Percentiles rank a stretch among this genome's conserved stretches.
Evolutionary conservation across 129 eudicot genomes (phyloP).

Genomic region (Solidago caesia): DNA sequence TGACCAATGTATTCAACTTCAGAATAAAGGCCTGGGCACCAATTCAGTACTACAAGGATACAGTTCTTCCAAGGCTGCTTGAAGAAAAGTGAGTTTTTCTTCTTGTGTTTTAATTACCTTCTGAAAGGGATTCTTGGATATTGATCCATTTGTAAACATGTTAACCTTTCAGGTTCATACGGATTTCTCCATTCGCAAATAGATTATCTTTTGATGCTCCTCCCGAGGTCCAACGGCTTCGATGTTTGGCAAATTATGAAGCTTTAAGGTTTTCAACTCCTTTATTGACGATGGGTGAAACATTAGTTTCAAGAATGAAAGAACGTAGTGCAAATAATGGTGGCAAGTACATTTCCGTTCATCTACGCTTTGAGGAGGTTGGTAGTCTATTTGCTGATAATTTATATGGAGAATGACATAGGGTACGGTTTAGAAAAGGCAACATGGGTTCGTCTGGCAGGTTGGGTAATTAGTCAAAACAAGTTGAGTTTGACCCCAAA

Average conservation of each 20-base stretch:
- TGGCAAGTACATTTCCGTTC: slow-evolving; percentile 91
- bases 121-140: background rate
- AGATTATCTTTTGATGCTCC: slow-evolving; percentile 96
- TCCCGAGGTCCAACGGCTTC: slow-evolving; percentile 79
- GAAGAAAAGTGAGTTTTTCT: slow-evolving; percentile 76
- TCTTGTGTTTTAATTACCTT: background rate
- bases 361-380: slow-evolving; percentile 98
- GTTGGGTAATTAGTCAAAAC: background rate
- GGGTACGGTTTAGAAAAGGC: background rate
- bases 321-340: slow-evolving; percentile 59
- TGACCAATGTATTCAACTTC: slow-evolving; percentile 87
- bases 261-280: slow-evolving; percentile 84
- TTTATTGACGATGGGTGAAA: slow-evolving; percentile 64
- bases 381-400: slow-evolving; percentile 19
- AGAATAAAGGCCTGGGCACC: slow-evolving; percentile 92
- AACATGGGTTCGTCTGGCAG: background rate
- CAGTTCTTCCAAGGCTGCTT: slow-evolving; percentile 87
- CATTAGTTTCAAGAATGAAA: slow-evolving; percentile 88
- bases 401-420: background rate
- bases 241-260: slow-evolving; percentile 93
- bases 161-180: slow-evolving; percentile 58
- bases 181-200: slow-evolving; percentile 98
- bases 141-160: background rate
- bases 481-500: background rate
- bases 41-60: slow-evolving; percentile 66